phyloP scores from a whole-genome alignment of 768 basidiomycete species.

The Lactarius sanguifluus region DNA sequence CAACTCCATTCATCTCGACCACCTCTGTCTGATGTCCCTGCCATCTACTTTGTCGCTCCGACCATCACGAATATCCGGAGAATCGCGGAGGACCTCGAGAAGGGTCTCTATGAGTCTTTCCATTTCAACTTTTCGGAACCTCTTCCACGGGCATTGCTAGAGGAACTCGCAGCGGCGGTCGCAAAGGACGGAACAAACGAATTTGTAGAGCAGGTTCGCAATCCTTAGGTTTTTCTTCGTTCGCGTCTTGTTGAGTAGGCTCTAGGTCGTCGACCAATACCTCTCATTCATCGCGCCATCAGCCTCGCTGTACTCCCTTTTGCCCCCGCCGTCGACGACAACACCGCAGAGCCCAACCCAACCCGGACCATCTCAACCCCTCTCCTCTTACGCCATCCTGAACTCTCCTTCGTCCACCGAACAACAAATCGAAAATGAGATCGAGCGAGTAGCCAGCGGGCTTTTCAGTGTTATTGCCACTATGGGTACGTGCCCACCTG shows the following conservation, averaged over 20 bases:
- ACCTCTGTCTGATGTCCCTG: slow-evolving; percentile 90
- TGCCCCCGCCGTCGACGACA: slow-evolving; percentile 55
- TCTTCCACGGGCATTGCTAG: slow-evolving; percentile 80
- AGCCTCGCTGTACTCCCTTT: slow-evolving; percentile 86
- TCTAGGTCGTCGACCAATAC: slow-evolving; percentile 91
- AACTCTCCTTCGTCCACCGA: slow-evolving; percentile 92
- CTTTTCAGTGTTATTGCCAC: slow-evolving; percentile 91
- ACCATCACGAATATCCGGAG: slow-evolving; percentile 82
- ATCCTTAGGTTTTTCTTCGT: slow-evolving; percentile 28
- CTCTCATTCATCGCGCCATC: slow-evolving; percentile 95
- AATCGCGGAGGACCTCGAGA: slow-evolving; percentile 91
- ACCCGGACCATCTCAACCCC: slow-evolving; percentile 37
- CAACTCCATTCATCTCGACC: slow-evolving; percentile 91
- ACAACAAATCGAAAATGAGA: slow-evolving; percentile 87
- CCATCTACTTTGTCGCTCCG: slow-evolving; percentile 94
- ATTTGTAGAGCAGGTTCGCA: slow-evolving; percentile 68
- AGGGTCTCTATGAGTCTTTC: slow-evolving; percentile 87
- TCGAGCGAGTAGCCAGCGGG: slow-evolving; percentile 87
- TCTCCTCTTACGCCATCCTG: slow-evolving; percentile 78
- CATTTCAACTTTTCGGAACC: slow-evolving; percentile 96
- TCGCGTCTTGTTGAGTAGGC: slow-evolving; percentile 3
- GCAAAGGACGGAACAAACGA: slow-evolving; percentile 83
- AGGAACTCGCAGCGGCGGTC: slow-evolving; percentile 89
- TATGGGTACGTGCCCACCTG: slow-evolving; percentile 52
- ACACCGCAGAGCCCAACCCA: slow-evolving; percentile 39